Base-by-base conservation (phyloP, 2,329 filamentous ascomycete genomes). In the Claviceps sp. region DNA sequence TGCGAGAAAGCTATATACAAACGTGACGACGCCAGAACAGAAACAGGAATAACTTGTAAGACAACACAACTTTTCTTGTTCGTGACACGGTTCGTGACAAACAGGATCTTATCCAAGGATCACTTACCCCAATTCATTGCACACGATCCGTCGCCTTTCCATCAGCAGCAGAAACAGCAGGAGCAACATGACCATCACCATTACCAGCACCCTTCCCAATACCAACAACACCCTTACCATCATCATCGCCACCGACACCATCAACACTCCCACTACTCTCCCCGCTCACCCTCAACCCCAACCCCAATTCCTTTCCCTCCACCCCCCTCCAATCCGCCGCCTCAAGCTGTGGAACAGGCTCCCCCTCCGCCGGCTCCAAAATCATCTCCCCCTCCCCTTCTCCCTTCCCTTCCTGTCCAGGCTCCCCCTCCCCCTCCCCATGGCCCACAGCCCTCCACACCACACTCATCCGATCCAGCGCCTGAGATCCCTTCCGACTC, bases 381-480 rank as follows among this genome's bases (percentile, higher is more conserved):
- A 82, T 71, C 24, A 64, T 62, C 42, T 66, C 63, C 6, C 57
- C 60, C 40, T 30, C n/a, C 8, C 8, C 40, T 19, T 17, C 11
- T 40, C 1, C 56, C 55, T 0, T 55, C 58, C 0, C 60, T 62
- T 8, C 26, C 30, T 30, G 26, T 30, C 26, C 26, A 30, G 8
- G 7, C 26, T 34, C 10, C 8, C 26, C 26, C 7, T 30, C 7
- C 7, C 26, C 26, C 8, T 30, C 8, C 22, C 30, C 30, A 10
- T 11, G 59, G 3, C 30, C 30, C 30, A 66, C 67, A 1, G 69
- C 68, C 42, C 82, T 81, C 93, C 93, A 98, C 0, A 95, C 84
- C 0, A 97, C 86, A 11, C 87, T 83, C 24, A 97, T 72, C 42
- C 80, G 79, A 63, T 98, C 91, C 8, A 95, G 81, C 0, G 87